Base-by-base conservation (phyloP, 208 protist species). In the Crithidia fasciculata region DNA sequence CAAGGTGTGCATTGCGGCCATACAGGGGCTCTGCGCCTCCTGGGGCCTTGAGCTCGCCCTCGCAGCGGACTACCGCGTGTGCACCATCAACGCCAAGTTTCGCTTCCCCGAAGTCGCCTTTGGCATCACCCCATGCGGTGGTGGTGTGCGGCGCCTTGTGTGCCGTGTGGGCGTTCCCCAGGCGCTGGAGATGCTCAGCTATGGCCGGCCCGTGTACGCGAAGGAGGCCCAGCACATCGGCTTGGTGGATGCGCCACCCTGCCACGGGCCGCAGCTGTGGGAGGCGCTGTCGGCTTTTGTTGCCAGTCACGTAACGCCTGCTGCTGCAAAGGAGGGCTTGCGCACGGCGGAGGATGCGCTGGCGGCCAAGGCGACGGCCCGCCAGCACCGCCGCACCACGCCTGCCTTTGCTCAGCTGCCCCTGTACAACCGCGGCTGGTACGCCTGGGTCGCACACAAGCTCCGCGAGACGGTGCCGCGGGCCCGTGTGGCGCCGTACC, bases 41-140 rank as follows among this genome's bases (percentile, higher is more conserved):
- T 93, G 91, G 76, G 92, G 89, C n/a, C 60, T 92, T 44, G 89
- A 95, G 70, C 77, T 96, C 3, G 84, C 87, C 2, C 74, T 96
- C 16, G 83, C 84, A 10, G 78, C 89, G 36, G 78, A 90, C 71
- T 93, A 87, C 57, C 85, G 92, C 47, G 72, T 96, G 39, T 88
- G 84, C 39, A 64, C 78, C 47, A 43, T 72, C 37, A 81, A 76
- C 40, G 74, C 74, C 9, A 57, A 70, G 28, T 86, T 93, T 55
- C 80, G 85, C 8, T 89, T 95, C 59, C 89, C 91, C 4, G 85
- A 89, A 28, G 82, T 92, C 18, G 72, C 71, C 19, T 68, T 94
- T 9, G 88, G 87, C n/a, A 74, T 96, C 52, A 84, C 94, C 5
- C 92, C 94, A 5, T 91, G 89, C 57, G 88, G 82, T 58, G 91